Evolutionary conservation across 306 rosid genomes (phyloP), one percentile per base, ranked within the genome.

Genomic region (Quercus bicolor): DNA sequence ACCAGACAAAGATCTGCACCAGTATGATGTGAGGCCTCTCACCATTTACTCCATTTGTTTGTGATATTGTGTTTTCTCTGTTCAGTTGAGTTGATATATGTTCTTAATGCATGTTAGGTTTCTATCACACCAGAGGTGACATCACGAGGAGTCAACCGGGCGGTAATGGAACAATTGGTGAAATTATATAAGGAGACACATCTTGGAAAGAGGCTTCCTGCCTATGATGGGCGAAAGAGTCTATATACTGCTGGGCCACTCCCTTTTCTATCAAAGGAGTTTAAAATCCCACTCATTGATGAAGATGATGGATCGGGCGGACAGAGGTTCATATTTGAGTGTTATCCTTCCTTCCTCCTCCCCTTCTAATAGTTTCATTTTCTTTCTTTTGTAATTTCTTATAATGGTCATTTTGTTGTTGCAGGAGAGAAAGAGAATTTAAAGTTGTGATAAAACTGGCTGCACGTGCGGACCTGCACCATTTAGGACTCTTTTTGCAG

Each of bases 181-280:
- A 87, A 45, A 78, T 74, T 83, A 53, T 93, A 93, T 69, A 82
- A 81, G n/a, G 99, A 86, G 28, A 85, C 99, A 45, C 96, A 90
- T 79, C 80, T 96, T 21, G 98, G 97, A 62, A 88, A 64, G 77
- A 84, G 99, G 14, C 98, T 93, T 59, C 99, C 98, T 51, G 99
- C 91, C 3, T 96, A 96, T 87, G 99, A 96, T 85, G 99, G 99
- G 1, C 87, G 99, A 4, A 96, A 96, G 85, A 96, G 99, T 72
- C 88, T 96, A 9, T 96, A 96, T 54, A 96, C 99, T 56, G 98
- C 98, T 48, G 98, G 99, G 7, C 91, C 98, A 0, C 96, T 96
- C 16, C 99, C 99, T 56, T 96, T 96, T 66, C 60, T 64, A 10
- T 79, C 93, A 0, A 90, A 85, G 86, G 99, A 96, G 73, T 96